phyloP scores from a whole-genome alignment of 495 filamentous ascomycete species.

The Neurospora sp. region DNA sequence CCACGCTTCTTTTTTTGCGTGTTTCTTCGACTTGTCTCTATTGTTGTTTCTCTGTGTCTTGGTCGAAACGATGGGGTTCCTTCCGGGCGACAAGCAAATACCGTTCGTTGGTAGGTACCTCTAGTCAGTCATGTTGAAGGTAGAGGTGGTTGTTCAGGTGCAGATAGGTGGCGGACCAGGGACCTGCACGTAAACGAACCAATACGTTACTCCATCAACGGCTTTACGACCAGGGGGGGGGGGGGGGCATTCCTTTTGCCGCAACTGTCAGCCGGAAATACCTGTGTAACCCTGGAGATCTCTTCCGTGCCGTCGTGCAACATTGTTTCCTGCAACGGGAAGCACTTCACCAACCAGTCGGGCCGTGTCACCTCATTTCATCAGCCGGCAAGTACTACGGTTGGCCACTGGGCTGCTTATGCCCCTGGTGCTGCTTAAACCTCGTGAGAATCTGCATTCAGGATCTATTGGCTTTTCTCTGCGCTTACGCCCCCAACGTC shows the following conservation, averaged over 20 bases:
- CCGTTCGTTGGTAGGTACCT: background rate
- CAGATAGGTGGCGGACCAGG: background rate
- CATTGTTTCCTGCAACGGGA: background rate
- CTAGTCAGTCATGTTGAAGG: background rate
- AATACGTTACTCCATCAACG: background rate
- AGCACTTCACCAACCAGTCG: background rate
- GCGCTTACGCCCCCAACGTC: background rate
- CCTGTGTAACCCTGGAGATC: background rate
- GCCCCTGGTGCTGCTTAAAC: background rate
- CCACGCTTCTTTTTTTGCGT: background rate
- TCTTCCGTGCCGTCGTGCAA: background rate
- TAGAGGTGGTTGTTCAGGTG: background rate
- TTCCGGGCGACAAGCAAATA: background rate
- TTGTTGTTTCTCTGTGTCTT: rapidly evolving
- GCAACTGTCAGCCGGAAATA: background rate
- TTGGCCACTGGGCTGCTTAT: background rate
- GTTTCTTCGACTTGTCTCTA: rapidly evolving
- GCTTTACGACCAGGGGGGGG: background rate
- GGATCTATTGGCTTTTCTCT: background rate
- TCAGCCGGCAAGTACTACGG: background rate
- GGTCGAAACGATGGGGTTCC: background rate
- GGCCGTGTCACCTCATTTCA: background rate
- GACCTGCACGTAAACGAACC: background rate
- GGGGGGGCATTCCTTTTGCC: background rate
- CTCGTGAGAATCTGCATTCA: background rate